These are phyloP conservation scores for Moesziomyces antarcticus DNA, from an alignment of 1,284 basidiomycete species.

Conservation along the genomic window DNA sequence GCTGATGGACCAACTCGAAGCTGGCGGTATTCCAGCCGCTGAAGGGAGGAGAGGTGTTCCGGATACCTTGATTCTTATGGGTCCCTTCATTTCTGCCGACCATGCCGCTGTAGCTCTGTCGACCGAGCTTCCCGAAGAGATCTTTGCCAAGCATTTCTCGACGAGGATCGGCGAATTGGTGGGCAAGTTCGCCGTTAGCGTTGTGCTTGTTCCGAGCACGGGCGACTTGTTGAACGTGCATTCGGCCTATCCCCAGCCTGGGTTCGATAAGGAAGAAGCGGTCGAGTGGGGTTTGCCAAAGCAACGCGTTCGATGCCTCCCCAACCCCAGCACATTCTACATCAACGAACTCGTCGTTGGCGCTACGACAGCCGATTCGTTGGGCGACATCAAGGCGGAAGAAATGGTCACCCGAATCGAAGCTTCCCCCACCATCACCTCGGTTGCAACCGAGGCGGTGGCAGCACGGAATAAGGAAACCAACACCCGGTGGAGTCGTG, in stretches of 20 bases:
- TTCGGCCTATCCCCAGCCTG: slow-evolving; percentile 86
- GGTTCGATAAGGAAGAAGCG: slow-evolving; percentile 71
- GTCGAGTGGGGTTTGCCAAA: slow-evolving; percentile 28
- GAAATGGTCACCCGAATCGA: slow-evolving; percentile 80
- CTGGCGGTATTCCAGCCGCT: slow-evolving; percentile 69
- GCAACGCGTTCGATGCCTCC: slow-evolving; percentile 80
- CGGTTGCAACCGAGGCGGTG: slow-evolving; percentile 56
- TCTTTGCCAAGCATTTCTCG: slow-evolving; percentile 73
- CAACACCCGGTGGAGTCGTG: slow-evolving; percentile 69
- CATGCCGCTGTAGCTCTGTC: slow-evolving; percentile 83
- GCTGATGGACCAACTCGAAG: slow-evolving; percentile 57
- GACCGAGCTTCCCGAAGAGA: slow-evolving; percentile 74
- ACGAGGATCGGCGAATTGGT: slow-evolving; percentile 70
- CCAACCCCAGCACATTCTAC: slow-evolving; percentile 86
- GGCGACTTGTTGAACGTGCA: slow-evolving; percentile 83
- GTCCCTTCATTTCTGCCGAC: slow-evolving; percentile 84
- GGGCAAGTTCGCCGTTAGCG: slow-evolving; percentile 74
- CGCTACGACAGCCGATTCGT: slow-evolving; percentile 81
- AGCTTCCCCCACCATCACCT: not conserved
- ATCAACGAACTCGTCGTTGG: slow-evolving; percentile 86
- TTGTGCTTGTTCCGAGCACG: slow-evolving; percentile 83
- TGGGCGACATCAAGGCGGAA: slow-evolving; percentile 88
- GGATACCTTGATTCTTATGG: slow-evolving; percentile 80
- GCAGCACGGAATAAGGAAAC: slow-evolving; percentile 54
- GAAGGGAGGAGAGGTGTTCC: slow-evolving; percentile 76